A percentile compares a stretch with the other conserved stretches of the same genome.
These are phyloP conservation scores for Bertia moriformis DNA, from an alignment of 2,329 filamentous ascomycete species.

Conservation along the genomic window DNA sequence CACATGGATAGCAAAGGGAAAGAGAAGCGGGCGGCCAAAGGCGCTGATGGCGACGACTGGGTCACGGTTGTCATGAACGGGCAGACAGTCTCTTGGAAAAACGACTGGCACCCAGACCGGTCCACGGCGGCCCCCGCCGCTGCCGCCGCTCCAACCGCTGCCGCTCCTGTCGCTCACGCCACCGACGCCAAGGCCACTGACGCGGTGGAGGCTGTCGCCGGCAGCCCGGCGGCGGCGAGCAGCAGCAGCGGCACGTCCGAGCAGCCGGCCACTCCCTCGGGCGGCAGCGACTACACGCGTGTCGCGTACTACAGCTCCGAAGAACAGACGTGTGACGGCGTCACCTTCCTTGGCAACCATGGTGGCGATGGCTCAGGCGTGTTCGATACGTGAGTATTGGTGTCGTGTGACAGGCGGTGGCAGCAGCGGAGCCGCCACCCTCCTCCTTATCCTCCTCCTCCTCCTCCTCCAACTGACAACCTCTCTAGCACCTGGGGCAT, in stretches of 20 bases:
- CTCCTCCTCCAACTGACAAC: background rate
- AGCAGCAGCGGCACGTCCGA: constrained; percentile 2
- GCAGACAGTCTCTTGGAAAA: constrained; percentile 39
- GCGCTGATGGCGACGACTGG: constrained; percentile 25
- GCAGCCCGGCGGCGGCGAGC: constrained; percentile 4
- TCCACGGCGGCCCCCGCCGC: constrained; percentile 17
- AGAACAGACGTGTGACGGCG: constrained; percentile 20
- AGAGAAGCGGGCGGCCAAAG: too few species aligned
- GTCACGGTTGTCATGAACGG: constrained; percentile 46
- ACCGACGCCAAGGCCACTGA: too few species aligned
- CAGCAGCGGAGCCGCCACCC: too few species aligned
- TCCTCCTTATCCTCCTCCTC: background rate
- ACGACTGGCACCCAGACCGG: constrained; percentile 27
- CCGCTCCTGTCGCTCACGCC: constrained; percentile 5
- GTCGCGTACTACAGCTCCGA: constrained; percentile 28
- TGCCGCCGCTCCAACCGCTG: constrained; percentile 5
- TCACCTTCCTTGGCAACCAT: constrained; percentile 32
- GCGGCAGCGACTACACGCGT: constrained; percentile 25
- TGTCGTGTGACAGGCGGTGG: too few species aligned
- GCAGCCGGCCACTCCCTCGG: constrained; percentile 3
- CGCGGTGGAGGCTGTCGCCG: constrained; percentile 6
- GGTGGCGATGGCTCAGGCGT: constrained; percentile 26
- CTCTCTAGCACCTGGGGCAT: background rate
- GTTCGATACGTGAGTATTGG: constrained; percentile 17
- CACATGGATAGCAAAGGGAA: too few species aligned